Evolutionary conservation across 2,329 filamentous ascomycete species (phyloP).

Genomic region (Ceratocystis cubensis): DNA sequence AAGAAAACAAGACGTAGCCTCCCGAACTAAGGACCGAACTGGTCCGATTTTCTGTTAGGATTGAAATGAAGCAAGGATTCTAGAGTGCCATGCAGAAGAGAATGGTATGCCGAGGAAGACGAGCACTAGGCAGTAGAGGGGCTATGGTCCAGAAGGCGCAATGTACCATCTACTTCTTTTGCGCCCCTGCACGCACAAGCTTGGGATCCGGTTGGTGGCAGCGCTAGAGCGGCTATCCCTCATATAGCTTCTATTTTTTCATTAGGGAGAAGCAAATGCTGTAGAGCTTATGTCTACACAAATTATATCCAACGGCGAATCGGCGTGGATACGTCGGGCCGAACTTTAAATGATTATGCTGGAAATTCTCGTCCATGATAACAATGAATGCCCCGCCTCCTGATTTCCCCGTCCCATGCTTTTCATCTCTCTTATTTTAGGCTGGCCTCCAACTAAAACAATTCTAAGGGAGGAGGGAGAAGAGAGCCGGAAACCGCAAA

Average conservation of each 20-base stretch:
- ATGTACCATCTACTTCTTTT: background rate
- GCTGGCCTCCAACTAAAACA: background rate
- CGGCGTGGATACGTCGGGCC: conserved; percentile 7
- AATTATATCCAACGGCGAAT: background rate
- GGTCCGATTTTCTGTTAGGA: background rate
- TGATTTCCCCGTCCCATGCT: background rate
- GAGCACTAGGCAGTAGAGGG: background rate
- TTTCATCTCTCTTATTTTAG: background rate
- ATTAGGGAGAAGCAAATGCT: background rate
- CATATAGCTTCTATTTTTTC: background rate
- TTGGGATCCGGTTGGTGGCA: conserved; percentile 5
- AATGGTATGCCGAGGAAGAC: conserved; percentile 1
- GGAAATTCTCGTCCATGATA: background rate
- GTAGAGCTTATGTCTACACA: background rate
- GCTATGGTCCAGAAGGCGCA: background rate
- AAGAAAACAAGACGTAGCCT: background rate
- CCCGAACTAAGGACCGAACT: background rate
- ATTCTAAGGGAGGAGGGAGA: background rate
- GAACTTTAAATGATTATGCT: background rate
- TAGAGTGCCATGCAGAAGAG: background rate
- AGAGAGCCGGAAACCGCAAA: background rate
- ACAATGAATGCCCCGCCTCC: background rate
- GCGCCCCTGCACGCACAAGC: conserved; percentile 5
- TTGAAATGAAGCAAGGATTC: background rate
- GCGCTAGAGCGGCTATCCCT: background rate